Evolutionary conservation across 805 yeast genomes (phyloP), one percentile per base, ranked within the genome.

Genomic region (Candida endomychidarum): DNA sequence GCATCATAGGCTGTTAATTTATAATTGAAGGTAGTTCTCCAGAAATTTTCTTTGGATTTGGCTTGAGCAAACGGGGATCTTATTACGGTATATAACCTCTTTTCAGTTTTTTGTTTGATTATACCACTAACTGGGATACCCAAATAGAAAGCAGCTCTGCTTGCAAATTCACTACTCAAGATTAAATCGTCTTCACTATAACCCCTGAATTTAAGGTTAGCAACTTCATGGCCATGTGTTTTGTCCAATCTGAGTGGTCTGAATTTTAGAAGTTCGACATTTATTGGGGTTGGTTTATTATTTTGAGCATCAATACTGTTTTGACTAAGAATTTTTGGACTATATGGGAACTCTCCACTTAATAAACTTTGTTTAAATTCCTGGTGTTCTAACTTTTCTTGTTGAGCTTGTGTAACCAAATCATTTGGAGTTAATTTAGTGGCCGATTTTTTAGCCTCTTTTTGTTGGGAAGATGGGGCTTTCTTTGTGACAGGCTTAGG

Each of bases 11-110:
- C 85, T 50, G 73, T 75, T 49, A 93, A 70, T 45, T 77, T 60
- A 47, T 95, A 78, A 52, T 83, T 80, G 60, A 79, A 86, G 1
- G 98, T 93, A 35, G 78, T 74, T 68, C 98, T 81, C 68, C 86
- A 86, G 65, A 86, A 93, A 71, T 91, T 93, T 68, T 91, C 96
- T 67, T 93, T 93, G 8, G 93, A 76, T 61, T 89, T 90, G 38
- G 97, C 95, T 57, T 87, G 93, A 15, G 86, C 96, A 60, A 93
- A 93, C 1, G 97, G 97, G 3, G 96, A 81, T 60, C 83, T 78
- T 54, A 84, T 89, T 31, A 93, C 96, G 0, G 99, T 93, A 87
- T 96, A 91, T 51, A 89, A 77, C 62, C 91, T 86, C 52, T 81
- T 78, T 57, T 80, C 83, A 3, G 84, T 80, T 46, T 67, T 47